Evolutionary conservation across 148 eudicot species (phyloP), one percentile per base, ranked within the genome.

Genomic region (Amaranthus palmeri): DNA sequence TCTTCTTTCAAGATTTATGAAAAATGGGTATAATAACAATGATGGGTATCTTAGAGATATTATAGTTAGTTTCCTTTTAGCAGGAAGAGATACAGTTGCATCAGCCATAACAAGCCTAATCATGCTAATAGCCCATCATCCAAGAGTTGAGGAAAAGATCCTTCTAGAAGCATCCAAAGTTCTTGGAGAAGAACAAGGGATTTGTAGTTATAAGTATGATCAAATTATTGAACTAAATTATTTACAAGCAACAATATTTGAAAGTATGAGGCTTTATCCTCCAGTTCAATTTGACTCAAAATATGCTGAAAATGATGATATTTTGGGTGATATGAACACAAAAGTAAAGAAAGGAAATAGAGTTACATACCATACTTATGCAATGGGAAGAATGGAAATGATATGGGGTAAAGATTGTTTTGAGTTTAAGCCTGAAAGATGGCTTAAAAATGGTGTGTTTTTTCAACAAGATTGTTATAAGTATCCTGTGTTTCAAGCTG

Each of bases 401-500:
- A 77, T 88, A 25, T 90, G 96, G 96, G 92, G 96, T 0, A 61
- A 77, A 15, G 87, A 90, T 74, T 88, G 81, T 67, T 68, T 81
- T 67, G 85, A 86, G 67, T 90, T 88, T 60, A 90, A 81, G 79
- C 96, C 96, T 0, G 86, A 85, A 49, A 85, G 96, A 61, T 90
- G 96, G 96, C 68, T 90, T 17, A 61, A 65, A 70, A 77, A 86
- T 59, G 89, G 92, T 0, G 63, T 78, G 9, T 88, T 88, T 44
- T 45, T 58, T 12, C 83, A 82, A 15, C 81, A 81, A 62, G 79
- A 78, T 61, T 80, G 88, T 6, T 90, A 65, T 40, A 85, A 82
- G 74, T 88, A 86, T 69, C 96, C 92, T 1, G 88, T 90, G 9
- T 90, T 90, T 49, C 96, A 90, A 77, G 96, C 84, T 11, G 96